These are phyloP conservation scores for Pseudozyma sp. DNA, from an alignment of 1,284 basidiomycete genomes.

Conservation along the genomic window DNA sequence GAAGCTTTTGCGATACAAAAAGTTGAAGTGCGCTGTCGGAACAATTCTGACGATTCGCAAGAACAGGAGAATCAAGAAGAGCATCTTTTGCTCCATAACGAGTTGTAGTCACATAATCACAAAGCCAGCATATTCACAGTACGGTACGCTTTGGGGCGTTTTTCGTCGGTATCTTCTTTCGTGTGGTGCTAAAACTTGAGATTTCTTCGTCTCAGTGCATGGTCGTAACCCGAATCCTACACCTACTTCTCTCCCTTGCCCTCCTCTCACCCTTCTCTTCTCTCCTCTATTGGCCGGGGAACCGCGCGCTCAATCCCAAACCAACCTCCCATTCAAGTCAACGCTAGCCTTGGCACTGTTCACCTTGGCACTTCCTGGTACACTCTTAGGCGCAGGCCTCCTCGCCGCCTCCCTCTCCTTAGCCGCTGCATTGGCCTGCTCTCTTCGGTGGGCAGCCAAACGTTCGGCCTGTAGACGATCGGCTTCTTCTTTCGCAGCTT, in stretches of 20 bases:
- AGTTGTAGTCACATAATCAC: too few species aligned
- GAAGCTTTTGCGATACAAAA: constrained; percentile 28
- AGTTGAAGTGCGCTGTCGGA: constrained; percentile 7
- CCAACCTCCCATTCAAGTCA: constrained; percentile 44
- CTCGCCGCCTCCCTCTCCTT: constrained; percentile 24
- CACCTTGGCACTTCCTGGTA: constrained; percentile 11
- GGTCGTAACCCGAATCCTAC: too few species aligned
- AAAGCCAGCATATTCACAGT: too few species aligned
- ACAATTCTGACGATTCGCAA: too few species aligned
- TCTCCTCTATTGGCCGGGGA: neutral
- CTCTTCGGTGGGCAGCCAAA: constrained; percentile 50
- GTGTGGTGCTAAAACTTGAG: too few species aligned
- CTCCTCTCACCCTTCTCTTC: neutral
- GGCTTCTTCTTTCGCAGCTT: constrained; percentile 54
- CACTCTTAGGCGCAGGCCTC: constrained; percentile 23
- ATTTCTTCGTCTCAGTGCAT: too few species aligned
- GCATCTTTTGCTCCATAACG: too few species aligned
- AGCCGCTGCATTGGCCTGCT: constrained; percentile 40
- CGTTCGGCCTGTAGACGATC: constrained; percentile 53
- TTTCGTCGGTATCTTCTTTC: too few species aligned
- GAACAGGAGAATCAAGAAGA: too few species aligned
- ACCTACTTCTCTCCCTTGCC: neutral
- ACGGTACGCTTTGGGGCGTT: too few species aligned
- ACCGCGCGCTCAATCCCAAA: constrained; percentile 40
- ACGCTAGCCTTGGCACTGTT: constrained; percentile 40